phyloP scores from a whole-genome alignment of 1,284 basidiomycete species.

The Tilletia setariae region DNA sequence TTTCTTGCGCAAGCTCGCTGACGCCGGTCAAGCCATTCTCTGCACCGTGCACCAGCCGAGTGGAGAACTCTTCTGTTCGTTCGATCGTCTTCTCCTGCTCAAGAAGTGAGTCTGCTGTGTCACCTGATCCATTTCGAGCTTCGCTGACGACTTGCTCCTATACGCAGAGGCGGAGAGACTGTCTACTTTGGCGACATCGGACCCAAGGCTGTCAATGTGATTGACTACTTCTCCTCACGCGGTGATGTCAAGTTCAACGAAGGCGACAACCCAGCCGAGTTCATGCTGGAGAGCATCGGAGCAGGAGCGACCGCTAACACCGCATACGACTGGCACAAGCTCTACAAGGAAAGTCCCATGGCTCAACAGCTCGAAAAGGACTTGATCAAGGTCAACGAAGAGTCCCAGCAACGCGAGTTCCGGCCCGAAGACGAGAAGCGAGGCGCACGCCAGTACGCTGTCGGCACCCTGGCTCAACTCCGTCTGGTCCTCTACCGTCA shows the following conservation, averaged over 20 bases:
- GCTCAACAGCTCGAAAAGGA: constrained; percentile 27
- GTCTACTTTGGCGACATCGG: constrained; percentile 32
- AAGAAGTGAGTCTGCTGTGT: constrained; percentile 11
- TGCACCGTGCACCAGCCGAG: constrained; percentile 38
- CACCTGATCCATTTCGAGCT: not conserved
- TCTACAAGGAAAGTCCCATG: constrained; percentile 35
- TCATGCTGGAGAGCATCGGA: constrained; percentile 36
- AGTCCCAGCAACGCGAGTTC: constrained; percentile 21
- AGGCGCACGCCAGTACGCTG: constrained; percentile 45
- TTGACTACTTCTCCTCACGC: constrained; percentile 29
- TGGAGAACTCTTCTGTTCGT: constrained; percentile 32
- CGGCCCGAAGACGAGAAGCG: constrained; percentile 41
- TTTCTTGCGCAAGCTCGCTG: constrained; percentile 36
- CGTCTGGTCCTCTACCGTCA: constrained; percentile 34
- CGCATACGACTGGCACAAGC: constrained; percentile 44
- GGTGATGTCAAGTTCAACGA: constrained; percentile 27
- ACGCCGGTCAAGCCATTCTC: constrained; percentile 33
- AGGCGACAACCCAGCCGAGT: constrained; percentile 57
- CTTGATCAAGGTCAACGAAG: constrained; percentile 23
- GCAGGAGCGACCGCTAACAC: constrained; percentile 44
- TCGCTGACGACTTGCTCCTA: not conserved
- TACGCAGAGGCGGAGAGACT: constrained; percentile 27
- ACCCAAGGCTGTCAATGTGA: constrained; percentile 24
- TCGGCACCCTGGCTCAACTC: constrained; percentile 41
- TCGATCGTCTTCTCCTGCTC: constrained; percentile 31